Base-by-base conservation (phyloP, 2,329 filamentous ascomycete genomes). In the Aspergillus proliferans region DNA sequence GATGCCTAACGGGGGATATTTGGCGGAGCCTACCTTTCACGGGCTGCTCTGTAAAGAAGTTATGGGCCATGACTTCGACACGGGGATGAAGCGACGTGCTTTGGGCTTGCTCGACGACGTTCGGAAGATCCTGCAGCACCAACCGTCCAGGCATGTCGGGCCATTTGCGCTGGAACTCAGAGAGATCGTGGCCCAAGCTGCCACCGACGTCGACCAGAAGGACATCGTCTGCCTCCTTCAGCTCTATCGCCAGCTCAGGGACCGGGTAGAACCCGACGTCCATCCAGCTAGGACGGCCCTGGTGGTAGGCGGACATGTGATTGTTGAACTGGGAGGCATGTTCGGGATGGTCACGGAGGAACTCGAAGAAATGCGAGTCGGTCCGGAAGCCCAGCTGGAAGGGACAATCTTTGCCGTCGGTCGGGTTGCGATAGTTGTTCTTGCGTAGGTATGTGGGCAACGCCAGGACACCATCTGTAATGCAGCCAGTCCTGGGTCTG, bases 91-190 rank as follows among this genome's bases (percentile, higher is more conserved):
- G 22, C 10, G 51, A 28, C 44, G 36, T 56, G 46, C 26, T 55
- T 39, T 54, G 50, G 26, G 58, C 54, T 18, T 59, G 47, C 46
- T 59, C 52, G 45, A 66, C 47, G 24, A 76, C 71, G 2, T 63
- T 56, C 0, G 70, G 65, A 2, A 74, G 63, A 50, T 80, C 77
- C 52, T 80, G 75, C 0, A 79, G 58, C 1, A 79, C 57, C 4
- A 78, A 61, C 6, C 66, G 62, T 2, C 76, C 76, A 0, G 70
- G 66, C 0, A 63, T 56, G 0, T 68, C 46, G 0, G 71, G 69
- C 49, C 68, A 66, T 45, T 70, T 67, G 0, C 54, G 51, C 5
- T 48, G 60, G 52, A 76, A 69, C 36, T 68, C 61, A 4, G 54
- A 58, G 21, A 69, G 50, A 53, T 75, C 68, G 51, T 75, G 69